Base-by-base conservation (phyloP, 306 rosid species). In the Corylus avellana region DNA sequence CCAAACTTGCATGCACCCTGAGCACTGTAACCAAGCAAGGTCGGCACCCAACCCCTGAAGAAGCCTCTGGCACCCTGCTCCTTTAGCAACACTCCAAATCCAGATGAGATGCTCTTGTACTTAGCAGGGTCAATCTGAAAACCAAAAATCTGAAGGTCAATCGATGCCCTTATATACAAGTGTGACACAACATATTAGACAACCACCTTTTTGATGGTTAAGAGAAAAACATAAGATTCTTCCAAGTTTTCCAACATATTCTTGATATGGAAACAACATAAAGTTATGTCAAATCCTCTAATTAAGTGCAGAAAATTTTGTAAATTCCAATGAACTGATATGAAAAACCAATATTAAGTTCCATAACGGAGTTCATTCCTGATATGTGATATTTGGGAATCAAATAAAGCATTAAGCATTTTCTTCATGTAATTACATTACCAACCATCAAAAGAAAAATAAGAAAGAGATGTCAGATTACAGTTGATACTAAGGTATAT, bases 1-100 rank as follows among this genome's bases (percentile, higher is more conserved):
- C 99, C 99, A 75, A 84, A 93, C 81, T 96, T 96, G 93, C 97
- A 93, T 75, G 98, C 99, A 86, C 99, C 98, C 88, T 96, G 99
- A 53, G 94, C 98, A 88, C 99, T 91, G 88, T 96, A 93, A 84
- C 99, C 99, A 29, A 96, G 88, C 79, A 96, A 84, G 59, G 99
- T 96, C 29, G 99, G 99, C 50, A 87, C 97, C 99, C 99, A 93
- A n/a, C 99, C 99, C 80, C 94, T 85, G 88, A 91, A 93, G 84
- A 96, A 89, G 18, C 99, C 99, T 73, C 72, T 88, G 7, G 84
- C n/a, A 13, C 99, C 99, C 82, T 96, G 98, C 90, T 96, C 99
- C 91, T 89, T 96, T 2, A 91, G 80, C 85, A 93, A 79, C 83
- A 93, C 76, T 73, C 99, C 99, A 81, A 96, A 96, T 8, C 98